phyloP scores from a whole-genome alignment of 2,329 filamentous ascomycete species.

The Aspergillus brunneoviolaceus region DNA sequence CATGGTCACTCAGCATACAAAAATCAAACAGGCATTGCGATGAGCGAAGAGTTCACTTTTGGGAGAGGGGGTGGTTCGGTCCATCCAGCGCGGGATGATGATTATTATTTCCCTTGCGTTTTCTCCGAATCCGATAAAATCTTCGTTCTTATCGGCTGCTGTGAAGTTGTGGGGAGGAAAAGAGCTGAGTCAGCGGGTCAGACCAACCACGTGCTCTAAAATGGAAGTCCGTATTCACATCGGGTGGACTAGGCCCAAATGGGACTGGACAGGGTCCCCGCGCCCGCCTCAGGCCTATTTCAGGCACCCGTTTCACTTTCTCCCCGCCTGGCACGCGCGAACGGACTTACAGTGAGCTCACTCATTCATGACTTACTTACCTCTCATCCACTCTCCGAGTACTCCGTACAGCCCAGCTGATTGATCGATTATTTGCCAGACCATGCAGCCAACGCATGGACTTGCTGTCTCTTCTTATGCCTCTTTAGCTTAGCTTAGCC shows the following conservation, averaged over 20 bases:
- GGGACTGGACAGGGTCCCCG: background rate
- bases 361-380: background rate
- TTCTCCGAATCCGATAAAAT: background rate
- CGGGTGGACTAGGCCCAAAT: background rate
- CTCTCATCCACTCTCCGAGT: background rate
- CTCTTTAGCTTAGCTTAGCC: background rate
- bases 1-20: background rate
- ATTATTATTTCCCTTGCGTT: background rate
- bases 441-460: background rate
- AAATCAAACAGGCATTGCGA: background rate
- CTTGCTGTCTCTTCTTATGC: background rate
- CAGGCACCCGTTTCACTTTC: background rate
- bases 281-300: background rate
- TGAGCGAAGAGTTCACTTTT: background rate
- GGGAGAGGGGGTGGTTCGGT: background rate
- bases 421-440: background rate
- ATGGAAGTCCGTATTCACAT: background rate
- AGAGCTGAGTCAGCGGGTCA: constrained; percentile 1
- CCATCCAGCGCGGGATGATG: background rate
- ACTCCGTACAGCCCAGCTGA: background rate
- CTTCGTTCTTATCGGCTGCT: background rate
- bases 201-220: background rate
- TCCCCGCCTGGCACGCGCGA: background rate
- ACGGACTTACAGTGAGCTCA: background rate
- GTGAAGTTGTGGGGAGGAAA: background rate